These are phyloP conservation scores for Chalciporus sp. DNA, from an alignment of 1,284 basidiomycete species.

Conservation along the genomic window DNA sequence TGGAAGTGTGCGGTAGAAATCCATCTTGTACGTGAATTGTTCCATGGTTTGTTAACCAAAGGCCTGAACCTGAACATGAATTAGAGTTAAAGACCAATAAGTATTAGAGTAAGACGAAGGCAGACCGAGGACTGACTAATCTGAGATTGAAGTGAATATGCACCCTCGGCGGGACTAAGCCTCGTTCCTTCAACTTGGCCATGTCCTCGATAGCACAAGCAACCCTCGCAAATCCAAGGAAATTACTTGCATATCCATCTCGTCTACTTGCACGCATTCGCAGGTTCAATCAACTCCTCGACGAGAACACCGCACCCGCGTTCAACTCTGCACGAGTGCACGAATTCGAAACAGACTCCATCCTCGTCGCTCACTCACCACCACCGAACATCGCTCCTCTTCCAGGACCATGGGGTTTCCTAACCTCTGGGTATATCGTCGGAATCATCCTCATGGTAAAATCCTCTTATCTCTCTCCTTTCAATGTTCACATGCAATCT, in stretches of 20 bases:
- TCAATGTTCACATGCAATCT: constrained; percentile 8
- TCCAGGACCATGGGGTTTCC: constrained; percentile 67
- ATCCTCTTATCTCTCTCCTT: background rate
- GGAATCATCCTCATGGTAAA: constrained; percentile 64
- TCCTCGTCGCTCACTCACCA: constrained; percentile 7
- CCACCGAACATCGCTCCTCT: constrained; percentile 30
- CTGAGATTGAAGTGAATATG: no score
- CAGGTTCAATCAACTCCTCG: constrained; percentile 31
- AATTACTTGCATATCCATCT: constrained; percentile 43
- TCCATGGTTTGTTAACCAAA: background rate
- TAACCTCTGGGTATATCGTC: constrained; percentile 69
- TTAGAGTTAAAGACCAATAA: no score
- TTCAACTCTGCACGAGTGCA: background rate
- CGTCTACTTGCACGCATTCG: constrained; percentile 47
- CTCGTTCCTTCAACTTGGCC: background rate
- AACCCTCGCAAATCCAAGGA: background rate
- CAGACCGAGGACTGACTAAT: no score
- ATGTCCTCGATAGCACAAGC: background rate
- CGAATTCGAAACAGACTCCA: background rate
- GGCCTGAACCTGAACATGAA: constrained; percentile 2
- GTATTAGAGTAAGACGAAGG: no score
- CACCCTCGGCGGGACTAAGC: no score
- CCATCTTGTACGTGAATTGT: background rate
- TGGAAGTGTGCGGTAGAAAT: constrained; percentile 18
- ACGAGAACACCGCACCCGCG: background rate